Conservation (phyloP, 2,329 filamentous ascomycete species). For the Neonectria neomacrospora region DNA sequence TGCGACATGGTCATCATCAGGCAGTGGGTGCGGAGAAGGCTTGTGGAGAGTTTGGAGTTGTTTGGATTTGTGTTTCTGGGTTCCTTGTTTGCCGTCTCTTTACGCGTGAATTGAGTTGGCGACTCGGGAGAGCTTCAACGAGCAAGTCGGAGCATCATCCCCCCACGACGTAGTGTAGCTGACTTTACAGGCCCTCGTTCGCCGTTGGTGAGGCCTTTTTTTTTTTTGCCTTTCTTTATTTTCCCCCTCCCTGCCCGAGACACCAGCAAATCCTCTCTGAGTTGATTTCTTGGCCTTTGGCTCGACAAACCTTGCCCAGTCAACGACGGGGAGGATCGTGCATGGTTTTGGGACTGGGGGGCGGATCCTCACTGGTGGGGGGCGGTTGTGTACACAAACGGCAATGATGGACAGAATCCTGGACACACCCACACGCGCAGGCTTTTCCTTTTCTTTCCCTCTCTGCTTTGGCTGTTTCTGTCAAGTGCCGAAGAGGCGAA, state of each 20-base stretch:
- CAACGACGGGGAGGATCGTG: background rate
- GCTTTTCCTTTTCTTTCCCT: too few species aligned
- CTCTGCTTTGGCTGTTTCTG: too few species aligned
- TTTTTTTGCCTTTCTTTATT: background rate
- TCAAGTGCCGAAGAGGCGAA: background rate
- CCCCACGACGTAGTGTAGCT: background rate
- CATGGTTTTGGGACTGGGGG: background rate
- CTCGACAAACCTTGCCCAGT: background rate
- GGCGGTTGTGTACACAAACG: background rate
- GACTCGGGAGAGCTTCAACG: too few species aligned
- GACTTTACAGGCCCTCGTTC: background rate
- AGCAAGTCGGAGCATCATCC: too few species aligned
- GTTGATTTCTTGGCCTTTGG: background rate
- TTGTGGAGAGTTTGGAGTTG: background rate
- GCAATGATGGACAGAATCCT: background rate
- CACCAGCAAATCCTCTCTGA: background rate
- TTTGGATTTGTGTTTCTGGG: too few species aligned
- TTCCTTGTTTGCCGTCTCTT: background rate
- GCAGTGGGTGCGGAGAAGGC: too few species aligned
- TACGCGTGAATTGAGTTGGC: background rate
- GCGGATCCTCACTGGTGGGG: background rate
- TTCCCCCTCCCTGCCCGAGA: background rate
- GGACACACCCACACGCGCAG: background rate
- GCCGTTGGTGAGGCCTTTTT: conserved; percentile 14
- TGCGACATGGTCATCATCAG: conserved; percentile 1